Evolutionary conservation across 805 yeast species (phyloP), one percentile per base, ranked within the genome.

Genomic region (Kazachstania africana): DNA sequence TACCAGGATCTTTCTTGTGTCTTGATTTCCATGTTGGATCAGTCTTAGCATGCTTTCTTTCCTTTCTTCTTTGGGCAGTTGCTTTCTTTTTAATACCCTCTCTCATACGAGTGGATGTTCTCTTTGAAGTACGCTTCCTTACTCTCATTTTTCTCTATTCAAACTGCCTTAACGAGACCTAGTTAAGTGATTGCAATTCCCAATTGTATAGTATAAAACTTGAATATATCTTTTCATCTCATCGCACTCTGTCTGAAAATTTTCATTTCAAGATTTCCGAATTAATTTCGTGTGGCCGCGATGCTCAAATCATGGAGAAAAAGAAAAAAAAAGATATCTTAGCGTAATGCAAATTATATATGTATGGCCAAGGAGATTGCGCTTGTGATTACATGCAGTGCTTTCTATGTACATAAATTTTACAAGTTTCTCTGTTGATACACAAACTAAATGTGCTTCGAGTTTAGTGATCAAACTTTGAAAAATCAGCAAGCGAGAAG

Each of bases 31-130:
- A 91, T 12, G 97, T 91, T 4, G 73, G 74, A 56, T 88, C 96
- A 53, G 73, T 85, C 68, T 91, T 91, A 13, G 94, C 70, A 16
- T 55, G 43, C 62, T 91, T 91, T 47, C 68, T 71, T 55, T 81
- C 79, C 54, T 91, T 91, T 59, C 93, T 75, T 42, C 78, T 70
- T 47, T 87, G 88, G 6, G 97, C 95, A 26, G 88, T 72, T 3
- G 94, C 87, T 62, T 91, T 91, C 72, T 85, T 91, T 65, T 83
- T 80, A 55, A 91, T 85, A 41, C 98, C 98, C 58, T 87, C 95
- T 52, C 85, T 75, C 82, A 87, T 74, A 58, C 93, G 84, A 48
- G 97, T 88, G 53, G 91, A 72, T 32, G 76, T 68, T 63, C 97
- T 75, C 62, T 88, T 91, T 38, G 94, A 80, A 24, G 85, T 78